These are phyloP conservation scores for Cystobasidium slooffiae DNA, from an alignment of 1,284 basidiomycete genomes.

Conservation along the genomic window DNA sequence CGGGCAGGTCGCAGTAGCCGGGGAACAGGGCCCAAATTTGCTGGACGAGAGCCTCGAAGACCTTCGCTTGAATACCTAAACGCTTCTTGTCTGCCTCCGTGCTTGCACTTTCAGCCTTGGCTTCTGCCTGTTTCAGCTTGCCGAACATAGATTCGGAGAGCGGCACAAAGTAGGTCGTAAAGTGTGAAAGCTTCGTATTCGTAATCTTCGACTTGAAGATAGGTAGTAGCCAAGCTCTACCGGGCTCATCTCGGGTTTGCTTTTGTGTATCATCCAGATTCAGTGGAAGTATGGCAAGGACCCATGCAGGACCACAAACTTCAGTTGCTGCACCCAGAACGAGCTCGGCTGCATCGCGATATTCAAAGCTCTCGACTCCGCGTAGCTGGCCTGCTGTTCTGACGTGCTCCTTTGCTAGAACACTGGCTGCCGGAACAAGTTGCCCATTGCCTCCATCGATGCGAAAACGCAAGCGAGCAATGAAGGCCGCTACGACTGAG, in stretches of 20 bases:
- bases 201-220: constrained; percentile 76
- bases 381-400: constrained; percentile 75
- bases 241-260: constrained; percentile 46
- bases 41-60: constrained; percentile 88
- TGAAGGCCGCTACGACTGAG: constrained; percentile 59
- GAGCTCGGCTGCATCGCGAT: constrained; percentile 84
- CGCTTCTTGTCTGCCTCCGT: constrained; percentile 59
- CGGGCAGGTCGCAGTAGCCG: constrained; percentile 73
- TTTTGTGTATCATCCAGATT: constrained; percentile 68
- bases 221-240: constrained; percentile 88
- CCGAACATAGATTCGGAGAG: constrained; percentile 89
- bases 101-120: constrained; percentile 69
- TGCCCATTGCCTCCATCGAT: constrained; percentile 50
- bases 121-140: constrained; percentile 66
- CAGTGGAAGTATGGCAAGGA: constrained; percentile 78
- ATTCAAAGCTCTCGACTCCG: constrained; percentile 80
- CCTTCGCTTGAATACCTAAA: constrained; percentile 74
- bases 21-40: constrained; percentile 82
- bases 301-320: constrained; percentile 79
- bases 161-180: constrained; percentile 87
- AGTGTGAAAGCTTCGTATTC: constrained; percentile 82
- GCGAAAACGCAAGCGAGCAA: constrained; percentile 46
- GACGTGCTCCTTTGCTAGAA: constrained; percentile 74
- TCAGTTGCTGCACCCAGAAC: constrained; percentile 81
- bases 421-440: constrained; percentile 68